phyloP scores from a whole-genome alignment of 169 alveolate genomes.

The Plasmodium ovale region DNA sequence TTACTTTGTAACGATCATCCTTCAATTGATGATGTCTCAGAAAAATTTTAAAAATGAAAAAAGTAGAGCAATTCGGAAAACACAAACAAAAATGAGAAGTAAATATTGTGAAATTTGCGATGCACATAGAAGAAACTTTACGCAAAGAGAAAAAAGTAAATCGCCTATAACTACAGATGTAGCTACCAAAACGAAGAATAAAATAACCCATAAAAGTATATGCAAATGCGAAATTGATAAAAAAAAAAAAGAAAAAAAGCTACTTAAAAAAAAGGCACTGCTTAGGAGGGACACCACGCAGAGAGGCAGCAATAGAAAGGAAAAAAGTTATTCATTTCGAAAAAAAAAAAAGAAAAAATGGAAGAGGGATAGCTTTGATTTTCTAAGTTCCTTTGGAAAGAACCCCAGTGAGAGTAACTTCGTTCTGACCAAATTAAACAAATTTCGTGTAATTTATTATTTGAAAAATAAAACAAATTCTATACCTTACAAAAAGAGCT shows the following conservation, averaged over 20 bases:
- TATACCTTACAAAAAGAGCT: conserved; percentile 36
- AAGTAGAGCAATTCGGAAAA: conserved; percentile 1
- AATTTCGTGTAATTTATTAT: conserved; percentile 37
- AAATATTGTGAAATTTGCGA: neutral
- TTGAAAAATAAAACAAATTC: conserved; percentile 51
- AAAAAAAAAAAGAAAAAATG: neutral
- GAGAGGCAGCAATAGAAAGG: neutral
- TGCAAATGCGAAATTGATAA: neutral
- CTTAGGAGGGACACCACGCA: neutral
- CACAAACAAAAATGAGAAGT: neutral
- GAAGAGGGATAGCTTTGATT: neutral
- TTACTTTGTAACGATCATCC: conserved; percentile 32
- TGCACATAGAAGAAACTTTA: neutral
- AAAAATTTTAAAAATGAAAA: conserved; percentile 31
- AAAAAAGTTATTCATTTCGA: neutral
- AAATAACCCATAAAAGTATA: neutral
- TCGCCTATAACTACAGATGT: neutral
- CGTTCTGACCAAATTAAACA: conserved; percentile 31
- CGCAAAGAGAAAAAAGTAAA: neutral
- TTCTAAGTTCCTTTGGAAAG: neutral
- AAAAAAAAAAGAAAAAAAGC: conserved; percentile 1
- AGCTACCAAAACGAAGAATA: neutral
- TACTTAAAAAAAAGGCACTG: neutral
- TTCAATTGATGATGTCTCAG: conserved; percentile 48
- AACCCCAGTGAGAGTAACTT: neutral